Conservation (phyloP, 1,139 yeast genomes). For the Protomyces lactucae-debilis region DNA sequence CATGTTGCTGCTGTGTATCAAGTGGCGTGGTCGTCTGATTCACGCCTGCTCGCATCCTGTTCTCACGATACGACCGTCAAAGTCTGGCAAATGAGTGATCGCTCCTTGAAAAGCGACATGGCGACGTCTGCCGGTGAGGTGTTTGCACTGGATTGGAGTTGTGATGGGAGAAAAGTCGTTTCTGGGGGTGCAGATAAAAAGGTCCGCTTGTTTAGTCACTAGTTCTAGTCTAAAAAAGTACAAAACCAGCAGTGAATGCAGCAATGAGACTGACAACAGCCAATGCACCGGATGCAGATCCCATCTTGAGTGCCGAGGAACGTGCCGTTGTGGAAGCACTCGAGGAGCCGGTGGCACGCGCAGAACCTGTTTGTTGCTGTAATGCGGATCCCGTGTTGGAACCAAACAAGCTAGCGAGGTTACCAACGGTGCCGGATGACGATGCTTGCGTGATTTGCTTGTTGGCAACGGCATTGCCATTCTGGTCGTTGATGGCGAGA, state of each 20-base stretch:
- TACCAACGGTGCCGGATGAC: conserved; percentile 8
- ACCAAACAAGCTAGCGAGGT: conserved; percentile 10
- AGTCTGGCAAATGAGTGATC: conserved; percentile 90
- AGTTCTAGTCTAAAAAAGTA: conserved; percentile 25
- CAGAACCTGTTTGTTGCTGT: neutral
- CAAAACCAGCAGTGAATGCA: neutral
- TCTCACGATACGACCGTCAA: conserved; percentile 95
- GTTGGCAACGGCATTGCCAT: conserved; percentile 50
- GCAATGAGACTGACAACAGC: neutral
- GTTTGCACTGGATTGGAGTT: conserved; percentile 96
- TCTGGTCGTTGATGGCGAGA: conserved; percentile 49
- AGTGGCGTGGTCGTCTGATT: conserved; percentile 98
- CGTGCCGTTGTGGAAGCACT: neutral
- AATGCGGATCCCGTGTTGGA: conserved; percentile 14
- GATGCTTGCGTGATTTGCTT: conserved; percentile 16
- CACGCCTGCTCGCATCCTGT: conserved; percentile 82
- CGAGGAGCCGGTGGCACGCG: neutral
- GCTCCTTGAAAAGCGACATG: conserved; percentile 76
- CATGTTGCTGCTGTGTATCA: conserved; percentile 98
- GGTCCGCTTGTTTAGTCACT: conserved; percentile 89
- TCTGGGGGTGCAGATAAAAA: conserved; percentile 96
- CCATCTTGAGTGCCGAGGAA: neutral
- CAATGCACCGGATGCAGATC: neutral
- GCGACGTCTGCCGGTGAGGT: conserved; percentile 97
- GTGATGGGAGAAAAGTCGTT: conserved; percentile 86